Evolutionary conservation across 78 protist species (phyloP).

Genomic region (Dictyostelium intermedium): DNA sequence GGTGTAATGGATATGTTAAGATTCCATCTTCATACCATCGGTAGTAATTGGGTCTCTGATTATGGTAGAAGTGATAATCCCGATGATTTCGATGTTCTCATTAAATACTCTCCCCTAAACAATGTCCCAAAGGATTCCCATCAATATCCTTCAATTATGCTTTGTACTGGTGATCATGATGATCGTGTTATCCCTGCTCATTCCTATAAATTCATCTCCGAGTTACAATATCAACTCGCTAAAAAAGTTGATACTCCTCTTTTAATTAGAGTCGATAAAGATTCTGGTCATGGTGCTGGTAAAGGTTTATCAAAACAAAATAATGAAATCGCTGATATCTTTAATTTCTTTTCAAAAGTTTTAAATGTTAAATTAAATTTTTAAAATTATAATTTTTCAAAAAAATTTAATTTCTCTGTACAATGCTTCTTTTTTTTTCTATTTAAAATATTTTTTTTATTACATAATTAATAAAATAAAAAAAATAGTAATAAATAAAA

Average conservation of each 20-base stretch:
- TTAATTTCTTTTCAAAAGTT: constrained; percentile 34
- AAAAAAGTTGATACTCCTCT: constrained; percentile 77
- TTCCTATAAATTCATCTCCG: constrained; percentile 89
- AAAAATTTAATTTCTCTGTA: too few species aligned
- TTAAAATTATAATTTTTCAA: too few species aligned
- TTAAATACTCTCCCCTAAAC: constrained; percentile 91
- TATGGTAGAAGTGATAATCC: constrained; percentile 83
- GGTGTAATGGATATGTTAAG: constrained; percentile 95
- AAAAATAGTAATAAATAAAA: too few species aligned
- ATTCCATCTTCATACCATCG: constrained; percentile 96
- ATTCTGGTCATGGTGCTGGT: constrained; percentile 88
- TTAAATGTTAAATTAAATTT: constrained; percentile 11
- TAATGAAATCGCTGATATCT: background rate
- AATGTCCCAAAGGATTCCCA: constrained; percentile 19
- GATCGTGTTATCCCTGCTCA: constrained; percentile 97
- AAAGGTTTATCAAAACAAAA: constrained; percentile 34
- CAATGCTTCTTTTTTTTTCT: too few species aligned
- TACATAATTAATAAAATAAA: too few species aligned
- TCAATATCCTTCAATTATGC: constrained; percentile 84
- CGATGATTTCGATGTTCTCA: constrained; percentile 37
- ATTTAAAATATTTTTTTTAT: too few species aligned
- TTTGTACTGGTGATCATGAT: constrained; percentile 93
- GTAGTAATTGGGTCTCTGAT: constrained; percentile 92
- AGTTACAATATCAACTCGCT: constrained; percentile 80
- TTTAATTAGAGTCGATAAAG: constrained; percentile 82